Percentiles rank a stretch among this genome's conserved stretches.
Conservation (phyloP, 2,329 filamentous ascomycete species). For the Beauveria scarabaeidicola region DNA sequence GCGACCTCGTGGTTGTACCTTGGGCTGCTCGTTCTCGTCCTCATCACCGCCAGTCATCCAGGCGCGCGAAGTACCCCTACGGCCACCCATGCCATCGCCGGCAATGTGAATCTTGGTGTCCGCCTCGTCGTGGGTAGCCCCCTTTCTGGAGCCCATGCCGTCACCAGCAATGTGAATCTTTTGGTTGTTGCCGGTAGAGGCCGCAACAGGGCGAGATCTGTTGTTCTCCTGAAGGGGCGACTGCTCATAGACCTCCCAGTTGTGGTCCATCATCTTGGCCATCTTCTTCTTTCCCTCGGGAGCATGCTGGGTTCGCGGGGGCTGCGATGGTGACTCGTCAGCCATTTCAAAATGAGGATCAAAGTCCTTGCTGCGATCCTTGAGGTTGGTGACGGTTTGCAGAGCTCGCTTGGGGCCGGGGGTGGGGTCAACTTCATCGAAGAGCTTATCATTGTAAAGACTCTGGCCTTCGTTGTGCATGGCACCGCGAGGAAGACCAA, state of each 20-base stretch:
- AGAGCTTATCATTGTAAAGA: conserved; percentile 72
- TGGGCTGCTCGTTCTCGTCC: conserved; percentile 15
- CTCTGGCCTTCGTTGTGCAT: conserved; percentile 56
- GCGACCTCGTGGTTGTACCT: conserved; percentile 29
- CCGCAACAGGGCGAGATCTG: conserved; percentile 12
- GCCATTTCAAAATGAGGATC: conserved; percentile 68
- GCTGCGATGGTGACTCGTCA: conserved; percentile 52
- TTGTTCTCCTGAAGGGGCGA: conserved; percentile 53
- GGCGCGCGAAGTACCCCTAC: conserved; percentile 42
- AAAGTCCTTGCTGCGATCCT: conserved; percentile 68
- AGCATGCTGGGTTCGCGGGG: conserved; percentile 34
- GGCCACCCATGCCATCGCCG: conserved; percentile 60
- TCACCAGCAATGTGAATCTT: conserved; percentile 45
- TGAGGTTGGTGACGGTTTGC: conserved; percentile 62
- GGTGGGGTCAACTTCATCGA: conserved; percentile 45
- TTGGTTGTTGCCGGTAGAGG: conserved; percentile 13
- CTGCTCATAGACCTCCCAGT: conserved; percentile 48
- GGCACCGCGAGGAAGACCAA: conserved; percentile 42
- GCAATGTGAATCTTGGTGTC: conserved; percentile 35
- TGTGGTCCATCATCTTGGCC: conserved; percentile 64
- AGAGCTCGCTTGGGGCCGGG: conserved; percentile 39
- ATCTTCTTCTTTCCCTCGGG: conserved; percentile 57
- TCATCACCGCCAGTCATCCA: conserved; percentile 43
- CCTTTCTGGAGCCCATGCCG: conserved; percentile 57
- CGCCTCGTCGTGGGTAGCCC: conserved; percentile 38